Base-by-base conservation (phyloP, 257 asterid species). In the Salvia rosmarinus region DNA sequence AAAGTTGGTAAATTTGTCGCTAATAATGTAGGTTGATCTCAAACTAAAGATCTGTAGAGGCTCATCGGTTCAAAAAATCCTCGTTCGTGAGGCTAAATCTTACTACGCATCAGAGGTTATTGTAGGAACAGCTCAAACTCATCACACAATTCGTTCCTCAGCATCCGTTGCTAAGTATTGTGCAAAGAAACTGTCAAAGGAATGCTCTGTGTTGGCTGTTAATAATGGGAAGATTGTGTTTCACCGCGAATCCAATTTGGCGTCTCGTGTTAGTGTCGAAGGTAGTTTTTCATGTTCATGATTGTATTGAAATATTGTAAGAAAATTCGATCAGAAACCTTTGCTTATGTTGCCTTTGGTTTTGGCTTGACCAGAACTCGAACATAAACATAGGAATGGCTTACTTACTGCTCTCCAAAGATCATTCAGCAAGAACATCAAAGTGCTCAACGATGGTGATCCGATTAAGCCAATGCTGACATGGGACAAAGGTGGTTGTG, bases 11-110 rank as follows among this genome's bases (percentile, higher is more conserved):
- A 35, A 47, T 52, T 63, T 71, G 61, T n/a, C 68, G 69, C 44
- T 54, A 17, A 61, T 75, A 50, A 30, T 84, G 76, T 78, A 95
- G 99, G 96, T 95, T 46, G 97, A 95, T 88, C 98, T 95, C 61
- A 95, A 91, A 68, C 86, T 95, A 20, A 95, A 91, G 87, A 89
- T 95, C 77, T 91, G 98, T 83, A 82, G 99, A 80, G 99, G 99
- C 47, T 72, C 92, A 60, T 89, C 99, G 2, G 54, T 82, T 42
- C 75, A 83, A 9, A 88, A 91, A 77, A 85, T 87, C 71, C 82
- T 95, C 23, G 93, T 89, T 42, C 95, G 95, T 2, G 99, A 95
- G 66, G 91, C 99, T 2, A 88, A 83, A 58, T 78, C 96, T 73
- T 85, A 84, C 76, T 72, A 65, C 40, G 98, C 98, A 0, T 79